phyloP scores from a whole-genome alignment of 129 eudicot species.

The Calendula officinalis region DNA sequence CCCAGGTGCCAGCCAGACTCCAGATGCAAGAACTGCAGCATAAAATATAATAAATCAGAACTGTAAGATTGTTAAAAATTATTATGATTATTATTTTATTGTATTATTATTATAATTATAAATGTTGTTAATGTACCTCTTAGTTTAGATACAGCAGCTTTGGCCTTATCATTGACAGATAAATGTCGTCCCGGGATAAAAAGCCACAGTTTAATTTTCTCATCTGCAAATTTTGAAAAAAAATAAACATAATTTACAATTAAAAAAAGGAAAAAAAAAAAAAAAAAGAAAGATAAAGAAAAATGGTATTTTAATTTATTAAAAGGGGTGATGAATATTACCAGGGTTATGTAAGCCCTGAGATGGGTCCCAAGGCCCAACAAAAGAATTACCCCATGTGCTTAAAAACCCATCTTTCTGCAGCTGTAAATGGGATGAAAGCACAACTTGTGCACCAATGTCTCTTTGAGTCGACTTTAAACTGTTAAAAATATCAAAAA shows the following conservation, averaged over 20 bases:
- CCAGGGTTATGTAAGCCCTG: slow-evolving; percentile 98
- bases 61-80: slow-evolving; percentile 6
- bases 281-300: neutral
- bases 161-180: slow-evolving; percentile 67
- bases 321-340: slow-evolving; percentile 24
- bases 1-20: slow-evolving; percentile 95
- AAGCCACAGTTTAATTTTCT: slow-evolving; percentile 98
- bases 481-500: slow-evolving; percentile 37
- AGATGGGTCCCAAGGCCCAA: slow-evolving; percentile 99
- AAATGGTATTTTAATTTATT: neutral
- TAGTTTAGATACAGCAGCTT: slow-evolving; percentile 65
- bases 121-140: slow-evolving; percentile 51
- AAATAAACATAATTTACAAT: too few species aligned
- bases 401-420: slow-evolving; percentile 94
- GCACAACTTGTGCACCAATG: slow-evolving; percentile 62
- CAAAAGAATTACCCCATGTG: slow-evolving; percentile 91
- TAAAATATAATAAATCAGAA: slow-evolving; percentile 1
- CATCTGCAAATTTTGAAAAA: slow-evolving; percentile 47
- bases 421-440: slow-evolving; percentile 79
- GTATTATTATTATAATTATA: too few species aligned
- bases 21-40: slow-evolving; percentile 78
- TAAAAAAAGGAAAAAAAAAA: too few species aligned
- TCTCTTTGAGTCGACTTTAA: slow-evolving; percentile 59
- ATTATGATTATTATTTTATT: neutral
- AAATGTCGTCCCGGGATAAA: slow-evolving; percentile 89